Evolutionary conservation across 306 rosid genomes (phyloP).

Genomic region (Prunus salicina): DNA sequence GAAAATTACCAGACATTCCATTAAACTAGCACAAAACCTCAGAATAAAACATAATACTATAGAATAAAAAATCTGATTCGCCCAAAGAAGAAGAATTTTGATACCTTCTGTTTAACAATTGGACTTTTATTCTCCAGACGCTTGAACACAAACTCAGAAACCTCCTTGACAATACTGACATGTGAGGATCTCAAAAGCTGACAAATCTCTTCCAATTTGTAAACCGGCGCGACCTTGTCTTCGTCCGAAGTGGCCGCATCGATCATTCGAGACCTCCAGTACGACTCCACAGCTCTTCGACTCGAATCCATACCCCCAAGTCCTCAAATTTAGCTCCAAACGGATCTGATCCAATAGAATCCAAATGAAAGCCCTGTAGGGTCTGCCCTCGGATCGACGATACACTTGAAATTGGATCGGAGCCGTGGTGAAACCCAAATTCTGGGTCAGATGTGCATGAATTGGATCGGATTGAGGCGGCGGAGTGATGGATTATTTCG

Average conservation of each 20-base stretch:
- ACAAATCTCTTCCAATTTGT: slow-evolving; percentile 84
- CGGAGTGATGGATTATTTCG: neutral
- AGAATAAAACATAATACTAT: neutral
- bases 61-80: neutral
- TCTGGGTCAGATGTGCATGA: neutral
- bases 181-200: slow-evolving; percentile 84
- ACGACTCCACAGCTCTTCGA: slow-evolving; percentile 97
- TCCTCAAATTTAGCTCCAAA: slow-evolving; percentile 3
- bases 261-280: slow-evolving; percentile 85
- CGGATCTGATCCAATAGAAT: slow-evolving; percentile 21
- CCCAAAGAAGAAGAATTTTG: neutral
- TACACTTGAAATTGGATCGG: slow-evolving; percentile 8
- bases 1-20: too few species aligned
- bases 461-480: neutral
- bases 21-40: neutral
- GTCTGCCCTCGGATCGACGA: slow-evolving; percentile 1
- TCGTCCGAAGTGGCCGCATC: slow-evolving; percentile 90
- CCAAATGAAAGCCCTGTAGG: neutral
- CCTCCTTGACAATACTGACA: slow-evolving; percentile 84
- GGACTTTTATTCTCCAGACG: slow-evolving; percentile 93
- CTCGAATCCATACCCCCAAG: slow-evolving; percentile 75
- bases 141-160: slow-evolving; percentile 77
- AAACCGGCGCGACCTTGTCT: slow-evolving; percentile 90
- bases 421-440: neutral
- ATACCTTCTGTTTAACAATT: slow-evolving; percentile 90